phyloP scores from a whole-genome alignment of 306 rosid genomes.

The Glycine latifolia region DNA sequence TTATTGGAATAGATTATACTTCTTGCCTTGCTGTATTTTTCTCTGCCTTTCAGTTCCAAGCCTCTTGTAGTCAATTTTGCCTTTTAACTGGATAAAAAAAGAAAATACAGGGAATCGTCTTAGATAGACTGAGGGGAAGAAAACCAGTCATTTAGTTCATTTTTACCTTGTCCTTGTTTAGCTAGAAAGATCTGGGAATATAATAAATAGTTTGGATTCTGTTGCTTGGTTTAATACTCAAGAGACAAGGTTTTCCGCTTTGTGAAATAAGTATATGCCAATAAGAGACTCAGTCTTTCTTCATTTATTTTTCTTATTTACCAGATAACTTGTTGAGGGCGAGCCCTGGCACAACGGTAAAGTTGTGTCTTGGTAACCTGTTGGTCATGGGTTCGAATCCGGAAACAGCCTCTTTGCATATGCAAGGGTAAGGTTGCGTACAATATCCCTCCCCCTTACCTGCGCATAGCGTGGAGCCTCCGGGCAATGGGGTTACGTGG shows the following conservation, averaged over 20 bases:
- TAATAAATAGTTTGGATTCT: conserved; percentile 23
- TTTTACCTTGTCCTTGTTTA: neutral
- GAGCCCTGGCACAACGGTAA: no score
- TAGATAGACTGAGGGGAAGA: conserved; percentile 4
- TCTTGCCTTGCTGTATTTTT: conserved; percentile 24
- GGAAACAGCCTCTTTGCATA: no score
- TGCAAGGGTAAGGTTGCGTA: no score
- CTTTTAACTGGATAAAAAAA: neutral
- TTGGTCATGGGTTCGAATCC: no score
- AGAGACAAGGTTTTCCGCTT: neutral
- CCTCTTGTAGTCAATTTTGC: conserved; percentile 2
- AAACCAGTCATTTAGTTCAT: neutral
- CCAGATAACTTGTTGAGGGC: conserved; percentile 7
- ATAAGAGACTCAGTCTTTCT: conserved; percentile 18
- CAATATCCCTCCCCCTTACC: no score
- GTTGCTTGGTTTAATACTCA: conserved; percentile 9
- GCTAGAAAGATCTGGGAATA: conserved; percentile 3
- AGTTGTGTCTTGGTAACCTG: no score
- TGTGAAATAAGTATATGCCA: neutral
- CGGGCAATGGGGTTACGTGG: no score
- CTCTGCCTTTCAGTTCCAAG: conserved; percentile 15
- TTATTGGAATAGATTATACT: conserved; percentile 17
- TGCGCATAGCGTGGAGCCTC: no score
- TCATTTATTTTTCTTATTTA: neutral
- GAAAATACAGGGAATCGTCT: neutral